Evolutionary conservation across 805 yeast species (phyloP).

Genomic region (Kluyveromyces lactis): DNA sequence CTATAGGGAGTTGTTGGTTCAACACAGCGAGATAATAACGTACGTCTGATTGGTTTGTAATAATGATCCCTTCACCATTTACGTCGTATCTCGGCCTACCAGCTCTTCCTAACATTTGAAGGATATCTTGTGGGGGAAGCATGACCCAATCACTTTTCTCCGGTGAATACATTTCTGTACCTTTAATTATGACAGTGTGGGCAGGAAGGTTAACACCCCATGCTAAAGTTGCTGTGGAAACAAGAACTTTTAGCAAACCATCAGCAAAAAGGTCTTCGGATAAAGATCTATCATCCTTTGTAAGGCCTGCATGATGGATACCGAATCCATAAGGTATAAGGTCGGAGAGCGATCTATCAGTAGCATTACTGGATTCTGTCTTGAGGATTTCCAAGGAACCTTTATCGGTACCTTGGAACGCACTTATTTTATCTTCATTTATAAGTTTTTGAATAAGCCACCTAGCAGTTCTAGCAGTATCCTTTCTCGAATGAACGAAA

Average conservation of each 20-base stretch:
- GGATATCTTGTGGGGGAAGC: slow-evolving; percentile 87
- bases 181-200: slow-evolving; percentile 86
- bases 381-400: slow-evolving; percentile 57
- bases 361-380: slow-evolving; percentile 51
- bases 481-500: slow-evolving; percentile 91
- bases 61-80: slow-evolving; percentile 88
- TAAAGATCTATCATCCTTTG: slow-evolving; percentile 60
- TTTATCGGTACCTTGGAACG: slow-evolving; percentile 37
- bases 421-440: slow-evolving; percentile 43
- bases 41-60: slow-evolving; percentile 77
- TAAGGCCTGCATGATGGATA: slow-evolving; percentile 86
- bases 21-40: slow-evolving; percentile 85
- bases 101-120: slow-evolving; percentile 98
- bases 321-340: slow-evolving; percentile 71
- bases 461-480: slow-evolving; percentile 76
- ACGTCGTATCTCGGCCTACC: slow-evolving; percentile 94
- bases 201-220: slow-evolving; percentile 98
- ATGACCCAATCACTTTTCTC: slow-evolving; percentile 84
- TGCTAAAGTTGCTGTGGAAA: slow-evolving; percentile 88
- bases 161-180: slow-evolving; percentile 91
- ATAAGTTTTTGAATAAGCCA: slow-evolving; percentile 56
- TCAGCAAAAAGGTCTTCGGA: slow-evolving; percentile 85
- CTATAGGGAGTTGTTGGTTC: slow-evolving; percentile 88
- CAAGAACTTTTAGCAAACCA: slow-evolving; percentile 74
- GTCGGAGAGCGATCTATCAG: slow-evolving; percentile 46